Conservation (phyloP, 2,329 filamentous ascomycete genomes). For the Drechslerella dactyloides region DNA sequence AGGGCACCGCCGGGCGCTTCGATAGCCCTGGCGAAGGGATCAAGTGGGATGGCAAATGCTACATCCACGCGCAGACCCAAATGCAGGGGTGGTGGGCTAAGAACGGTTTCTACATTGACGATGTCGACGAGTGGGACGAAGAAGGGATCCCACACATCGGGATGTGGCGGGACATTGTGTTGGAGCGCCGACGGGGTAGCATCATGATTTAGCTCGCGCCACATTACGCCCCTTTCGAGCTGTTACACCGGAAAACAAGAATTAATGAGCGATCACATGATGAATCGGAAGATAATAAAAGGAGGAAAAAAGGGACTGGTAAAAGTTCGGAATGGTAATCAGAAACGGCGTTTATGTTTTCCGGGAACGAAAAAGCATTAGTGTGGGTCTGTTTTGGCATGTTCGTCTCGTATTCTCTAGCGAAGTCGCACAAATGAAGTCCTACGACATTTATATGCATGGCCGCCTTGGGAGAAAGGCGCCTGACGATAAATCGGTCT, state of each 20-base stretch:
- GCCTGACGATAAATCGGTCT: too few species aligned
- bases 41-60: conserved; percentile 55
- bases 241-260: conserved; percentile 4
- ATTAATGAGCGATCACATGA: background rate
- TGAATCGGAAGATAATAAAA: background rate
- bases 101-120: conserved; percentile 76
- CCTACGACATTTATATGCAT: too few species aligned
- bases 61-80: conserved; percentile 75
- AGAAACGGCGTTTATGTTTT: conserved; percentile 4
- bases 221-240: background rate
- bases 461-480: too few species aligned
- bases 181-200: conserved; percentile 38
- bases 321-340: background rate
- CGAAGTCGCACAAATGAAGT: too few species aligned
- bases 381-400: too few species aligned
- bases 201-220: conserved; percentile 23
- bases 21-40: conserved; percentile 57
- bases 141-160: conserved; percentile 84
- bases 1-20: conserved; percentile 61
- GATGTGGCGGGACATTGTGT: conserved; percentile 68
- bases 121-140: conserved; percentile 78
- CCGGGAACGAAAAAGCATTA: background rate
- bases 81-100: conserved; percentile 71
- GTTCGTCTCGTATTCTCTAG: too few species aligned
- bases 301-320: background rate